Conservation (phyloP, 208 protist genomes). For the Wallacemonas sp. region DNA sequence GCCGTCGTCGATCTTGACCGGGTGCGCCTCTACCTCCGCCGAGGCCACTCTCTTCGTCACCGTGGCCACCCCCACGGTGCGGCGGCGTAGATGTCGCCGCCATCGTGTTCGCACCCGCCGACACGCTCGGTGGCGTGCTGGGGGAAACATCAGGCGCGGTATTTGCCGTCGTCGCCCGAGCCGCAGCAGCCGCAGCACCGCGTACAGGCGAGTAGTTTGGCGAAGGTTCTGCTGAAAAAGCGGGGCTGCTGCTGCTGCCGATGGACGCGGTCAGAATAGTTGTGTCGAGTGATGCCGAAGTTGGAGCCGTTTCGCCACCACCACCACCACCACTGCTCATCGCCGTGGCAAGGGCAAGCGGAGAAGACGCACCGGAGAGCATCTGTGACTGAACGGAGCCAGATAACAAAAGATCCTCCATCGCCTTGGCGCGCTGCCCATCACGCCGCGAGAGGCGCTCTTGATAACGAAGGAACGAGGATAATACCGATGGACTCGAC, state of each 20-base stretch:
- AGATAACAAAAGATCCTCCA: slow-evolving; percentile 5
- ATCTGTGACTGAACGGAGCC: not conserved
- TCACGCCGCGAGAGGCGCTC: slow-evolving; percentile 5
- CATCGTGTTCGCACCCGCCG: too few relatives aligned
- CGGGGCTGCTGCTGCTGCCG: not conserved
- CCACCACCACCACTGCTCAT: slow-evolving; percentile 1
- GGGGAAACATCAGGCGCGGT: too few relatives aligned
- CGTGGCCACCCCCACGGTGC: not conserved
- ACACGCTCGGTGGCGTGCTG: too few relatives aligned
- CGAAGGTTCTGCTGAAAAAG: not conserved
- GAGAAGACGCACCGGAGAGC: not conserved
- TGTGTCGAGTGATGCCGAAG: not conserved
- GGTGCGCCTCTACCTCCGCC: too few relatives aligned
- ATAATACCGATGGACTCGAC: too few relatives aligned
- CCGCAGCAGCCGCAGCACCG: too few relatives aligned
- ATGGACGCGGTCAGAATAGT: not conserved
- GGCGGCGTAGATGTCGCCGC: too few relatives aligned
- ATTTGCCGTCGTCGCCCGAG: too few relatives aligned
- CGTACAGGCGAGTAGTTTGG: too few relatives aligned
- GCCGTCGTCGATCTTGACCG: not conserved
- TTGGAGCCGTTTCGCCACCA: too few relatives aligned
- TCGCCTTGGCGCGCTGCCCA: not conserved
- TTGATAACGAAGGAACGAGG: slow-evolving; percentile 4
- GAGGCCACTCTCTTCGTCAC: too few relatives aligned
- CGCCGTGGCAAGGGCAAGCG: not conserved